Conservation (phyloP, 768 basidiomycete species). For the Russula compacta region DNA sequence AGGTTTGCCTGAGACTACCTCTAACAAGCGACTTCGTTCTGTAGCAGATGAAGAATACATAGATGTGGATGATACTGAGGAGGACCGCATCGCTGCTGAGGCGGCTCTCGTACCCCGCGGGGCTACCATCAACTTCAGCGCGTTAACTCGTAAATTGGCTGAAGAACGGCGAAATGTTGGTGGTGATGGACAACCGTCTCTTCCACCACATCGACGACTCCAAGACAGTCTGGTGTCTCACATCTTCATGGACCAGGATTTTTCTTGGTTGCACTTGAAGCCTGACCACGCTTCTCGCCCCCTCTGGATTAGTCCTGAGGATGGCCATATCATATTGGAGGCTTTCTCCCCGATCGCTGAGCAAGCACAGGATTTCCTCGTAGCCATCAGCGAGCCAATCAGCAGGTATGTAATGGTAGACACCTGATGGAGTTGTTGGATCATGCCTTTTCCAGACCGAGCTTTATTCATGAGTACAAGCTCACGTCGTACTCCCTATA, state of each 20-base stretch:
- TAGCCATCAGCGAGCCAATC: conserved; percentile 97
- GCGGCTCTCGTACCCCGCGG: conserved; percentile 49
- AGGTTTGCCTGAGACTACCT: conserved; percentile 24
- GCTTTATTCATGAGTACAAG: conserved; percentile 98
- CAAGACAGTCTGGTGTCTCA: conserved; percentile 72
- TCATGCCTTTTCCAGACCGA: conserved; percentile 51
- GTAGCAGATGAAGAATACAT: conserved; percentile 49
- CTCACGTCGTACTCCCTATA: conserved; percentile 96
- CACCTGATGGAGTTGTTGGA: conserved; percentile 26
- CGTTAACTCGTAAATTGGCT: conserved; percentile 70
- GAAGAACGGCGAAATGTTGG: conserved; percentile 42
- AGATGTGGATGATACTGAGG: conserved; percentile 46
- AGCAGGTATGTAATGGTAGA: conserved; percentile 64
- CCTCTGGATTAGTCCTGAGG: conserved; percentile 91
- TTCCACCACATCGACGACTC: conserved; percentile 59
- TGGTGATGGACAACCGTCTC: conserved; percentile 37
- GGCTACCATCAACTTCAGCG: conserved; percentile 83
- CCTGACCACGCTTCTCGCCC: conserved; percentile 87
- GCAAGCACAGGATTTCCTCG: conserved; percentile 96
- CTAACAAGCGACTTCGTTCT: conserved; percentile 34
- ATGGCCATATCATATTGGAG: conserved; percentile 91
- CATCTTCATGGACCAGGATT: conserved; percentile 80
- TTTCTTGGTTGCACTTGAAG: conserved; percentile 80
- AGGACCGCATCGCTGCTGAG: conserved; percentile 37
- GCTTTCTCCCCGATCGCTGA: conserved; percentile 97